Conservation (phyloP, 768 basidiomycete species). For the Holtermanniella nyarrowii region DNA sequence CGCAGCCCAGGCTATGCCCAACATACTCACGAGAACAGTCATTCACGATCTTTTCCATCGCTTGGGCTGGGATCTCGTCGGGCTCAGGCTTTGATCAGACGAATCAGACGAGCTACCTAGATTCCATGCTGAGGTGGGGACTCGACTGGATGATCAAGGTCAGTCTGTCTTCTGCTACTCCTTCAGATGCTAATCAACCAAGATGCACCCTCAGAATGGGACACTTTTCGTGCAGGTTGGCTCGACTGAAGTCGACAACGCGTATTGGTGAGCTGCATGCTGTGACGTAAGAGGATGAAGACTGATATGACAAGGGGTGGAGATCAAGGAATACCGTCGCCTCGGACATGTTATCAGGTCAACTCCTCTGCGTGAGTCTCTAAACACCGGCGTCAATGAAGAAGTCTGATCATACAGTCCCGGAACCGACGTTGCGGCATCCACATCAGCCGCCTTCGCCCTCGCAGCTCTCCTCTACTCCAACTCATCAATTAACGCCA, state of each 20-base stretch:
- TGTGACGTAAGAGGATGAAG: slow-evolving; percentile 33
- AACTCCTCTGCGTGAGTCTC: slow-evolving; percentile 51
- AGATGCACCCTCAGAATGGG: slow-evolving; percentile 69
- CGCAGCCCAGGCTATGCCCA: too few species aligned
- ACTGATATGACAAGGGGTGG: slow-evolving; percentile 20
- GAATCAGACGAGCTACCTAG: slow-evolving; percentile 84
- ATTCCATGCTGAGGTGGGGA: slow-evolving; percentile 80
- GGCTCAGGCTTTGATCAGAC: slow-evolving; percentile 76
- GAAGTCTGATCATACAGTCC: slow-evolving; percentile 44
- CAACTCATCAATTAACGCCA: slow-evolving; percentile 48
- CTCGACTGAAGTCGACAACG: slow-evolving; percentile 55
- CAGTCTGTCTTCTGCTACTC: background rate
- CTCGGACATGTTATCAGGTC: slow-evolving; percentile 67
- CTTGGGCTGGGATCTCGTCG: slow-evolving; percentile 80
- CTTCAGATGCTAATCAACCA: slow-evolving; percentile 3
- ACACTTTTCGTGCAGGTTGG: slow-evolving; percentile 71
- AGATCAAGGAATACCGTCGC: slow-evolving; percentile 62
- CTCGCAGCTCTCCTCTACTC: slow-evolving; percentile 75
- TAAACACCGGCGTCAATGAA: background rate
- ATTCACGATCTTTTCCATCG: slow-evolving; percentile 72
- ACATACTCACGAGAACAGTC: slow-evolving; percentile 45
- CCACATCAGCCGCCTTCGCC: slow-evolving; percentile 74
- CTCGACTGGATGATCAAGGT: slow-evolving; percentile 87
- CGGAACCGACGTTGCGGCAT: slow-evolving; percentile 81
- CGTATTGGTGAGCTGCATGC: slow-evolving; percentile 93